Base-by-base conservation (phyloP, 2,329 filamentous ascomycete genomes). In the Lasiodiplodia gonubiensis region DNA sequence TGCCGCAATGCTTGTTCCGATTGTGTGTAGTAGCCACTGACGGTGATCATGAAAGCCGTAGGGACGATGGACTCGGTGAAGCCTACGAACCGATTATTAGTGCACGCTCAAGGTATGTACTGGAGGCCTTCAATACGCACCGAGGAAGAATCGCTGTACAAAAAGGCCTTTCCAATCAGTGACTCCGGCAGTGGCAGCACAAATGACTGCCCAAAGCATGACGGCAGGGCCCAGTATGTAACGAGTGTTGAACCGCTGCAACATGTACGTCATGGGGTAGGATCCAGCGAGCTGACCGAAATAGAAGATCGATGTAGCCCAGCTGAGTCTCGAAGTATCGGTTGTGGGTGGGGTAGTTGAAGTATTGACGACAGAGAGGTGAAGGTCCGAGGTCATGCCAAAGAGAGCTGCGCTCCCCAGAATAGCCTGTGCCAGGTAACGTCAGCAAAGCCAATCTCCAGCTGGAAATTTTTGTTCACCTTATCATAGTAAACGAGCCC, bases 251-350 rank as follows among this genome's bases (percentile, higher is more conserved):
- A 92, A 91, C 23, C 86, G 86, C 76, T 93, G 91, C 1, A 92
- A 81, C 0, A 86, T 81, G 68, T 90, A 92, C 0, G 89, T 89
- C 86, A 92, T 88, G 1, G 90, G 91, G 69, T 92, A 93, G 2
- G 91, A 80, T 0, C 91, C 91, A 0, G 86, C 88, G 2, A 94
- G 83, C 89, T 92, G 91, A 42, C 91, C 91, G 71, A 93, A 92
- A 80, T 93, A 93, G 80, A 93, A 93, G 72, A 92, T 83, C 0
- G 89, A 92, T 0, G 90, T 93, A 1, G 91, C 91, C 91, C 90
- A 93, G 71, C 86, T 89, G 37, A 93, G 84, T 11, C 91, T 85
- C 0, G 86, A 84, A 0, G 91, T 92, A 73, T 90, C 86, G n/a
- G 85, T 86, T 0, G 85, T 85, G 0, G 86, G 16, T 0, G 76